These are phyloP conservation scores for Mortierella sp. DNA, from an alignment of 371 early-diverging fungal species.

Conservation along the genomic window DNA sequence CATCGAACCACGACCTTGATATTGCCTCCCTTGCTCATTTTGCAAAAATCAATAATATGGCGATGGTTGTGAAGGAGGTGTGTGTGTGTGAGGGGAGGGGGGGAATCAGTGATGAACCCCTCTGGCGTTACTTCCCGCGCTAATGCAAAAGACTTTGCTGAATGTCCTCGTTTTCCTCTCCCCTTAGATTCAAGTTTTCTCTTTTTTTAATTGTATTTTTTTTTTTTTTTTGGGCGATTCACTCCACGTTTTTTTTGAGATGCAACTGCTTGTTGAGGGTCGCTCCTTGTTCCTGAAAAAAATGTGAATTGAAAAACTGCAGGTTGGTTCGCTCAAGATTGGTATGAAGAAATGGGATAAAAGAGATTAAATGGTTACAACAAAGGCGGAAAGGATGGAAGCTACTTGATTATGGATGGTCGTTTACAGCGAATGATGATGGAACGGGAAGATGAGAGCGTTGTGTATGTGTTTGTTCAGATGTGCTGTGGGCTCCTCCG, in stretches of 20 bases:
- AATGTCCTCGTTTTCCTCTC: too few species aligned
- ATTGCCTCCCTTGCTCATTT: conserved; percentile 64
- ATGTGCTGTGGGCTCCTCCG: neutral
- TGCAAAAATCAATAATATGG: neutral
- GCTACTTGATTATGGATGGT: too few species aligned
- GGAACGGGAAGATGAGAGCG: neutral
- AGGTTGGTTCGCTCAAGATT: too few species aligned
- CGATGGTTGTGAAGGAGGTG: neutral
- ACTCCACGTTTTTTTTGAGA: neutral
- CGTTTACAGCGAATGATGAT: neutral
- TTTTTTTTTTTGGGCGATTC: conserved; percentile 24
- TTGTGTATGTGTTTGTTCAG: neutral
- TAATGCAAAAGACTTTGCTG: neutral
- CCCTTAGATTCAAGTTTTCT: too few species aligned
- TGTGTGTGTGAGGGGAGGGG: neutral
- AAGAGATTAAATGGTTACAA: neutral
- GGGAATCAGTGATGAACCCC: too few species aligned
- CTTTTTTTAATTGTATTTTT: too few species aligned
- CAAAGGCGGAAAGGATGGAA: neutral
- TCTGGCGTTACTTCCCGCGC: too few species aligned
- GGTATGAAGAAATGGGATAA: neutral
- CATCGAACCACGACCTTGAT: conserved; percentile 86
- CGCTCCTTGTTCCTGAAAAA: conserved; percentile 19
- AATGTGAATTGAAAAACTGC: neutral
- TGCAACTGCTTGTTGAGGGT: neutral